Percentiles rank a stretch among this genome's conserved stretches.
Evolutionary conservation across 1,284 basidiomycete genomes (phyloP).

Genomic region (Phylloporus gajari): DNA sequence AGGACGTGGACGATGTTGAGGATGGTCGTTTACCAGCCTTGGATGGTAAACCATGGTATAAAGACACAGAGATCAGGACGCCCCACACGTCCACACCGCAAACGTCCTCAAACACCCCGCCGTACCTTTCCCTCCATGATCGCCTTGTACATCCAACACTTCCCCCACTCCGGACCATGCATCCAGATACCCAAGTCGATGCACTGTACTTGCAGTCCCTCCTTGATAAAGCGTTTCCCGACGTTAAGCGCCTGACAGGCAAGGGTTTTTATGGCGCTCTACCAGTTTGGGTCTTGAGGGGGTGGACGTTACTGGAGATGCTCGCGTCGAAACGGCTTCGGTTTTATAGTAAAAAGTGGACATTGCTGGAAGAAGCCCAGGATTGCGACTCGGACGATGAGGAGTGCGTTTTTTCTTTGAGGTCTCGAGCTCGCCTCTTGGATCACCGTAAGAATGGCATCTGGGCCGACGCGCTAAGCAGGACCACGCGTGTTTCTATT

Average conservation of each 20-base stretch:
- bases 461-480: constrained; percentile 22
- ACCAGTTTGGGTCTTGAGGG: constrained; percentile 37
- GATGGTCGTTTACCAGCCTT: constrained; percentile 19
- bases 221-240: constrained; percentile 20
- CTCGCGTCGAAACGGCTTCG: constrained; percentile 37
- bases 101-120: constrained; percentile 9
- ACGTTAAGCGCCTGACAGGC: not conserved
- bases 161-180: constrained; percentile 19
- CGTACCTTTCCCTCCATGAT: constrained; percentile 22
- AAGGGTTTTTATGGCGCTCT: constrained; percentile 12
- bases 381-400: constrained; percentile 27
- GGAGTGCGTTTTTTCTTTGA: constrained; percentile 32
- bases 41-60: constrained; percentile 27
- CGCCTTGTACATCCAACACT: constrained; percentile 5
- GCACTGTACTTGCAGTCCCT: constrained; percentile 18
- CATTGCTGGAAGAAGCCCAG: constrained; percentile 35
- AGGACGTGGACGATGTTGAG: constrained; percentile 31
- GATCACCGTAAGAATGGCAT: constrained; percentile 28
- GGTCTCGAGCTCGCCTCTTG: constrained; percentile 30
- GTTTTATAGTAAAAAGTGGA: constrained; percentile 40
- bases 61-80: constrained; percentile 30
- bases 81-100: constrained; percentile 16
- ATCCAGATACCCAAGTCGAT: constrained; percentile 36
- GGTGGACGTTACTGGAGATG: constrained; percentile 43
- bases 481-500: constrained; percentile 23